These are phyloP conservation scores for Galerina sulciceps DNA, from an alignment of 768 basidiomycete genomes.

Conservation along the genomic window DNA sequence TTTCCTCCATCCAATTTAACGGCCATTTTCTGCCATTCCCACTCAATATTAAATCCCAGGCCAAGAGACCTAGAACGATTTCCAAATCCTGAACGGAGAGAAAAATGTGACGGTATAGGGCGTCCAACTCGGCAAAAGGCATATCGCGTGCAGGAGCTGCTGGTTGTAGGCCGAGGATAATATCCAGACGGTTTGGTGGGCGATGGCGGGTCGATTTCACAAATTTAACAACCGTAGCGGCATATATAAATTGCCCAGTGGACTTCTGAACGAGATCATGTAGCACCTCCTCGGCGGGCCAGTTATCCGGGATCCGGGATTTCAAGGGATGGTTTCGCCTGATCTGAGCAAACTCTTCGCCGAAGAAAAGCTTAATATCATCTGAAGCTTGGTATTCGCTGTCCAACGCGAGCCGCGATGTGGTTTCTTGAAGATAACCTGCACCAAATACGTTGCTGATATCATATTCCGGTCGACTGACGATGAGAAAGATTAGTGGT, in stretches of 20 bases:
- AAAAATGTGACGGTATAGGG: constrained; percentile 10
- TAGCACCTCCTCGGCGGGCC: not conserved
- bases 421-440: not conserved
- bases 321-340: not conserved
- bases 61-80: not conserved
- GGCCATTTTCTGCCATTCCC: not conserved
- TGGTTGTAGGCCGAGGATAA: constrained; percentile 1
- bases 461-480: constrained; percentile 13
- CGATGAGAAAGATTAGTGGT: constrained; percentile 10
- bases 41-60: not conserved
- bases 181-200: constrained; percentile 8
- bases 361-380: constrained; percentile 10
- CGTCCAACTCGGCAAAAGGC: constrained; percentile 12
- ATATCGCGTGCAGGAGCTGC: not conserved
- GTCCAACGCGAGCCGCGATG: not conserved
- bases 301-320: not conserved
- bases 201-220: not conserved
- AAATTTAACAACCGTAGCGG: constrained; percentile 11
- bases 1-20: not conserved
- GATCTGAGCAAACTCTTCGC: not conserved
- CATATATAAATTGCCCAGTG: constrained; percentile 20
- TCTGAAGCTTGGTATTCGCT: not conserved
- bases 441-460: constrained; percentile 11
- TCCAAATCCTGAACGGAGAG: not conserved
- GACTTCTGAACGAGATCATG: constrained; percentile 5